Evolutionary conservation across 257 asterid genomes (phyloP), one percentile per base, ranked within the genome.

Genomic region (Solanum dulcamara): DNA sequence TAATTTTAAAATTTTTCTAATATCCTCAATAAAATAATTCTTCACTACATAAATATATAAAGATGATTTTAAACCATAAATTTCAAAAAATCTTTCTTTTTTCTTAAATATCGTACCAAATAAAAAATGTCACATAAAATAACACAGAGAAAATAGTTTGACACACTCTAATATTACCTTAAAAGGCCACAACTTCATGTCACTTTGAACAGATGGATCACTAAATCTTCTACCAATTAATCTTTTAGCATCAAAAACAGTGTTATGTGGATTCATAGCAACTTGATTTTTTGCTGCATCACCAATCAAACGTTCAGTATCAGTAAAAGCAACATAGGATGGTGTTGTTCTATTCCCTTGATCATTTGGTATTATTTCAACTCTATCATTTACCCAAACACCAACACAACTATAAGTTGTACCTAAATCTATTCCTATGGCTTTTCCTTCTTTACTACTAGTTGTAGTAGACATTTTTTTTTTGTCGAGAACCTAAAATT

Each of bases 331-430:
- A 17, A 92, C 93, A 81, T 91, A 91, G 7, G 95, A 92, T 2
- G 93, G 95, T n/a, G 93, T 92, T 18, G 95, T 92, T 10, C 93
- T 62, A 84, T 92, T 92, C 83, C 95, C 95, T 55, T 92, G 95
- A 57, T 92, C 93, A 80, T 91, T 92, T 0, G 95, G 93, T 68
- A 92, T 90, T 84, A 92, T 92, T 75, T 92, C 95, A 14, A 92
- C 95, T 35, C 93, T 91, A 85, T 90, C 93, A 82, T 91, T 90
- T 4, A 85, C 51, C 95, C 95, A 92, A 9, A 92, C 95, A 1
- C 95, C 95, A 62, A 92, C 95, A 84, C 95, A 91, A 51, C 95
- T 92, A 85, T 91, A 92, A 5, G 95, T 92, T 6, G 93, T 91
- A 83, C 93, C 95, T 5, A 92, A 89, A 87, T 92, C 95, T 83